phyloP scores from a whole-genome alignment of 1,139 yeast species.

The Candida buenavistaensis region DNA sequence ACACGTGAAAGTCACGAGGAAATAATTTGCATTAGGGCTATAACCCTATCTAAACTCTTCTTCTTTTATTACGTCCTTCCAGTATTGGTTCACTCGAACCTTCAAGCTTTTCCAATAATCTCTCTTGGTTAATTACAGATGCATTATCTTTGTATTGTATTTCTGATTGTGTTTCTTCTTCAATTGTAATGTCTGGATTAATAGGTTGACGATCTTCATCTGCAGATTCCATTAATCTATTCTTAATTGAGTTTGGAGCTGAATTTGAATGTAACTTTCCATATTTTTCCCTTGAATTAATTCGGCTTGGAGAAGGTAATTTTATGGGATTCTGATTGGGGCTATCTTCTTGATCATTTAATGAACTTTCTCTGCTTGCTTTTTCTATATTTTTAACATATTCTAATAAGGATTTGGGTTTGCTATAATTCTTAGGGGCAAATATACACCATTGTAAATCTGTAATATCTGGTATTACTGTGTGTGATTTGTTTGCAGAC shows the following conservation, averaged over 20 bases:
- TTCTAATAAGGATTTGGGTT: constrained; percentile 34
- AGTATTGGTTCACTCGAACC: constrained; percentile 1
- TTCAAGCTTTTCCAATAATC: constrained; percentile 27
- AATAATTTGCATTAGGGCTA: constrained; percentile 8
- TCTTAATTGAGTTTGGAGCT: constrained; percentile 13
- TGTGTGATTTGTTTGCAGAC: constrained; percentile 16
- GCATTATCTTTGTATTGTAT: constrained; percentile 34
- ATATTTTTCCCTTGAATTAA: constrained; percentile 30
- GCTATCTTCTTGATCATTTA: too few species aligned
- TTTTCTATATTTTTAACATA: constrained; percentile 24
- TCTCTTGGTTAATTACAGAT: constrained; percentile 26
- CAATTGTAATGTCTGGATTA: constrained; percentile 21
- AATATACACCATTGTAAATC: constrained; percentile 54
- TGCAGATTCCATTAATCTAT: constrained; percentile 9
- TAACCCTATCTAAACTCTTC: constrained; percentile 10
- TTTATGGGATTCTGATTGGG: too few species aligned
- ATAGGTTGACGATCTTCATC: constrained; percentile 1
- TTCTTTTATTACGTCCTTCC: constrained; percentile 1
- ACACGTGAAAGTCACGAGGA: constrained; percentile 6
- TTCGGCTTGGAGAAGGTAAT: constrained; percentile 43
- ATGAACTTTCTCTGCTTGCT: constrained; percentile 4
- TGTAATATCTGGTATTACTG: constrained; percentile 32
- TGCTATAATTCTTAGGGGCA: constrained; percentile 32
- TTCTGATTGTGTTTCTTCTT: constrained; percentile 26
- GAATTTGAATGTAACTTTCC: constrained; percentile 29